Base-by-base conservation (phyloP, 2,329 filamentous ascomycete species). In the Talaromyces sp. region DNA sequence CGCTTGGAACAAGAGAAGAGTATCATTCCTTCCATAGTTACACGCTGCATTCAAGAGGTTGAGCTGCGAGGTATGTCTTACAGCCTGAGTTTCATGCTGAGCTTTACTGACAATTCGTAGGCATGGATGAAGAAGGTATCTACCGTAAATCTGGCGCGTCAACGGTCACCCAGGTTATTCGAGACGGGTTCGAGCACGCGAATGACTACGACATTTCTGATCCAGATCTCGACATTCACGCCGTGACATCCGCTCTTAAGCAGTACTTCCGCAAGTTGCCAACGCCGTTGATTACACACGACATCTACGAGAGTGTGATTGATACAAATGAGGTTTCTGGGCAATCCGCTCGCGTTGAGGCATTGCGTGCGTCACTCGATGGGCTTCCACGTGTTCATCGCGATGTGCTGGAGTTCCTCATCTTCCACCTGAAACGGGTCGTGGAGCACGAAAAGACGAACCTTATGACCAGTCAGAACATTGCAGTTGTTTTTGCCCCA, bases 261-360 rank as follows among this genome's bases (percentile, higher is more conserved):
- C 93, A 97, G 73, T 99, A 97, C 72, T 96, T 99, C 83, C 85
- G 94, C 65, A 94, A 92, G 74, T 80, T 97, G 36, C 94, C 94
- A 0, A 89, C 83, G 7, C 94, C 94, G 2, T 80, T 99, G 33
- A 85, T 99, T 66, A 96, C 93, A 0, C 97, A 88, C 72, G 90
- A 96, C 21, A 86, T 96, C 25, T 99, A 99, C 69, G 93, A 97
- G 65, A 83, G 84, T 39, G 83, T 99, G 52, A 78, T 99, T 51
- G 92, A 96, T 65, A 72, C 75, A 58, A 74, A 73, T 17, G 87
- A 83, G 60, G 80, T 93, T 55, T 78, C 82, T 57, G 84, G 87
- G 58, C 79, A 84, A 43, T 75, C 81, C 11, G 86, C 89, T 64
- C 86, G 90, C 59, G 86, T 89, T 63, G 78, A 82, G 33, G 85